Evolutionary conservation across 805 yeast genomes (phyloP).

Genomic region (Wickerhamomyces queroliae): DNA sequence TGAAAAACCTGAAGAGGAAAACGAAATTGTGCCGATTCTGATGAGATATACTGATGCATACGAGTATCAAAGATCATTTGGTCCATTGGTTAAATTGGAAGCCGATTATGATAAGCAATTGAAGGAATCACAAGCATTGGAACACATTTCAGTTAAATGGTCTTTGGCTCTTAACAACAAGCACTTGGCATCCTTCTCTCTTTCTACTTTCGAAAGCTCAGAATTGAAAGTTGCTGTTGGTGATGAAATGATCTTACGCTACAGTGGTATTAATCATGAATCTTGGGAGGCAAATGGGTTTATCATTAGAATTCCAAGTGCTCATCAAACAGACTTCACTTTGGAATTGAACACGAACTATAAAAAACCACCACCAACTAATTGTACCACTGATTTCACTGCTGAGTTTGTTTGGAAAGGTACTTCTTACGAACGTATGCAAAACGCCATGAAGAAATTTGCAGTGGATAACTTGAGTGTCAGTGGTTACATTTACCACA

Average conservation of each 20-base stretch:
- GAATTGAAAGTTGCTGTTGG: slow-evolving; percentile 76
- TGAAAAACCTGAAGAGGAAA: slow-evolving; percentile 46
- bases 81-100: slow-evolving; percentile 76
- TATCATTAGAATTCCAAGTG: slow-evolving; percentile 65
- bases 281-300: slow-evolving; percentile 74
- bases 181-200: slow-evolving; percentile 62
- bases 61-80: slow-evolving; percentile 80
- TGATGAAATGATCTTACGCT: slow-evolving; percentile 69
- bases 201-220: slow-evolving; percentile 61
- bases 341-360: slow-evolving; percentile 52
- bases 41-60: slow-evolving; percentile 77
- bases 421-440: slow-evolving; percentile 78
- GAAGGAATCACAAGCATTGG: slow-evolving; percentile 74
- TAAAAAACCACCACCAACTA: slow-evolving; percentile 48
- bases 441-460: slow-evolving; percentile 62
- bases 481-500: slow-evolving; percentile 69
- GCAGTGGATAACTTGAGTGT: slow-evolving; percentile 68
- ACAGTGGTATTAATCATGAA: slow-evolving; percentile 48
- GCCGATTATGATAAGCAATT: slow-evolving; percentile 71
- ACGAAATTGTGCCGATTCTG: slow-evolving; percentile 62
- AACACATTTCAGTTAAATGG: slow-evolving; percentile 72
- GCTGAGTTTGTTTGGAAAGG: slow-evolving; percentile 92
- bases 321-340: slow-evolving; percentile 61
- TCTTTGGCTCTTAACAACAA: slow-evolving; percentile 56
- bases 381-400: slow-evolving; percentile 59